Conservation (phyloP, 2,329 filamentous ascomycete genomes). For the Endothia cerciana region DNA sequence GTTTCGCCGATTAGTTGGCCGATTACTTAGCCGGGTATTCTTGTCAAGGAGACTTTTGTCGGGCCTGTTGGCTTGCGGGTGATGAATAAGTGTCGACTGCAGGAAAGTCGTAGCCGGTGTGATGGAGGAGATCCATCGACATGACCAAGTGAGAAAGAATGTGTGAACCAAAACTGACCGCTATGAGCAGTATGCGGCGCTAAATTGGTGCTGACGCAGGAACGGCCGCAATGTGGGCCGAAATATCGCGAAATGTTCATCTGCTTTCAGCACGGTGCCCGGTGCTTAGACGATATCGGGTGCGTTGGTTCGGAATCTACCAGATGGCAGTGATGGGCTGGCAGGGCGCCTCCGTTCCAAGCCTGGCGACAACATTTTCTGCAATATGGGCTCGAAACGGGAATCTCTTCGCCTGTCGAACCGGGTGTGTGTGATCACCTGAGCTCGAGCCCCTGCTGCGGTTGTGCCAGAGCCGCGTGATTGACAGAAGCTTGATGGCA, state of each 20-base stretch:
- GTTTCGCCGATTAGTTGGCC: neutral
- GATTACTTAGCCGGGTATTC: neutral
- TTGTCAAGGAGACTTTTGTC: neutral
- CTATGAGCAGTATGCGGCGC: slow-evolving; percentile 21
- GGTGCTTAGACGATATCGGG: neutral
- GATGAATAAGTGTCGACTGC: neutral
- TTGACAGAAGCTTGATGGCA: slow-evolving; percentile 6
- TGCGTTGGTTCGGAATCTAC: slow-evolving; percentile 6
- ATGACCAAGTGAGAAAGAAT: neutral
- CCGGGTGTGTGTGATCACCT: neutral
- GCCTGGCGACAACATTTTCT: slow-evolving; percentile 13
- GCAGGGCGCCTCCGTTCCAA: slow-evolving; percentile 18
- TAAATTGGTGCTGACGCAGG: slow-evolving; percentile 27
- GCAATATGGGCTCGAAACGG: neutral
- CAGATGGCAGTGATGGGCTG: slow-evolving; percentile 18
- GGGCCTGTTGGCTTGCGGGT: neutral
- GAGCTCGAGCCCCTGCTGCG: neutral
- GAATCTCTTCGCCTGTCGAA: neutral
- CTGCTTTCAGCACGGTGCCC: neutral
- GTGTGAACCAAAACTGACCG: slow-evolving; percentile 1
- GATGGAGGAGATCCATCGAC: neutral
- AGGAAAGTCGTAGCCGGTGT: neutral
- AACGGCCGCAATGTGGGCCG: slow-evolving; percentile 23
- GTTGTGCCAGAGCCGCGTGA: slow-evolving; percentile 6
- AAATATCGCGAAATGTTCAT: slow-evolving; percentile 13